Evolutionary conservation across 257 asterid species (phyloP).

Genomic region (Penstemon eatonii): DNA sequence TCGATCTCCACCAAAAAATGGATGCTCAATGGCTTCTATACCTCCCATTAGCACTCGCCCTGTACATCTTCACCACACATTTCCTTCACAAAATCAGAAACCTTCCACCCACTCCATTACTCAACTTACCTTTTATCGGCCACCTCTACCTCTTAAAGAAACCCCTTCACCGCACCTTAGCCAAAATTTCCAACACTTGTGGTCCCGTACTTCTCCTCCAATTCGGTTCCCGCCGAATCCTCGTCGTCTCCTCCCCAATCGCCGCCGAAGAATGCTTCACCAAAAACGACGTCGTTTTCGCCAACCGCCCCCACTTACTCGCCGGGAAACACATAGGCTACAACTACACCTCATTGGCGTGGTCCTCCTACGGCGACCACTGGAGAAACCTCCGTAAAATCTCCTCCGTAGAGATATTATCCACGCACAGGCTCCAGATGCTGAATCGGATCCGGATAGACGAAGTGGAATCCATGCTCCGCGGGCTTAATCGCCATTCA

Average conservation of each 20-base stretch:
- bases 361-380: constrained; percentile 43
- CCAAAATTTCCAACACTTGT: constrained; percentile 45
- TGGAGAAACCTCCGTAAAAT: constrained; percentile 65
- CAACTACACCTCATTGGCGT: constrained; percentile 27
- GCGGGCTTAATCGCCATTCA: constrained; percentile 28
- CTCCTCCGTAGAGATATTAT: constrained; percentile 51
- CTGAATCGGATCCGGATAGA: constrained; percentile 54
- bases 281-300: constrained; percentile 44
- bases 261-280: constrained; percentile 56
- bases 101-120: constrained; percentile 4
- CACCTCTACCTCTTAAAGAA: constrained; percentile 52
- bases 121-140: constrained; percentile 7
- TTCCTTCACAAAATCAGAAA: constrained; percentile 9
- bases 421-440: constrained; percentile 53
- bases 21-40: neutral
- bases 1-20: neutral
- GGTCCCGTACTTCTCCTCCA: constrained; percentile 61
- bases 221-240: constrained; percentile 53
- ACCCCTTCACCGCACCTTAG: constrained; percentile 53
- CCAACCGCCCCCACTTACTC: constrained; percentile 48
- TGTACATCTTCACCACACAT: neutral
- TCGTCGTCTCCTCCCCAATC: constrained; percentile 49
- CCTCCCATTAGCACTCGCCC: constrained; percentile 1
- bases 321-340: constrained; percentile 45
- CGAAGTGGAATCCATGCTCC: constrained; percentile 50